phyloP scores from a whole-genome alignment of 768 basidiomycete genomes.

The Calocybe indica region DNA sequence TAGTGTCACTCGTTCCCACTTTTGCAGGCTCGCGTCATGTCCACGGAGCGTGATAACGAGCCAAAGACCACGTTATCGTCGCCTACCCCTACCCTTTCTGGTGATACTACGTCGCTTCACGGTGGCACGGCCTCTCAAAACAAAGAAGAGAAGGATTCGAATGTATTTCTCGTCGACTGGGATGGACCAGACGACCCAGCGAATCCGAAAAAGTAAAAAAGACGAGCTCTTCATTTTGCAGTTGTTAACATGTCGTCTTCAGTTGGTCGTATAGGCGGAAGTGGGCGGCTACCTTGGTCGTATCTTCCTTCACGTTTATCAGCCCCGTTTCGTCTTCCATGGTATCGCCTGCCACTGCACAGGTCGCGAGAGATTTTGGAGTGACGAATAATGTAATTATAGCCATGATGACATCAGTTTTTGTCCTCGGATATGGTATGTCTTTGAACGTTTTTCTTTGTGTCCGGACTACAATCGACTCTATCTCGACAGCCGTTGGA shows the following conservation, averaged over 20 bases:
- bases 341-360: conserved; percentile 57
- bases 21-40: no score
- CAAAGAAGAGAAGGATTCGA: no score
- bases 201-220: conserved; percentile 53
- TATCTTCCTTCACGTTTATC: conserved; percentile 66
- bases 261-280: conserved; percentile 56
- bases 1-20: no score
- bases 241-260: background rate
- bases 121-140: no score
- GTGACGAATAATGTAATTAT: conserved; percentile 43
- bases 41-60: no score
- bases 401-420: conserved; percentile 54
- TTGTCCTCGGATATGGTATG: conserved; percentile 51
- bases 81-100: no score
- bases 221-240: background rate
- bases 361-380: conserved; percentile 48
- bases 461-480: background rate
- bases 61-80: no score
- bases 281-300: conserved; percentile 61
- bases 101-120: no score
- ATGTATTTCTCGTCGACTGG: conserved; percentile 46
- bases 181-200: conserved; percentile 53
- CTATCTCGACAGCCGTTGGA: conserved; percentile 35
- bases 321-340: conserved; percentile 68
- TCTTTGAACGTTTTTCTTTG: background rate